Evolutionary conservation across 495 filamentous ascomycete species (phyloP), one percentile per base, ranked within the genome.

Genomic region (Penicillium antarcticum): DNA sequence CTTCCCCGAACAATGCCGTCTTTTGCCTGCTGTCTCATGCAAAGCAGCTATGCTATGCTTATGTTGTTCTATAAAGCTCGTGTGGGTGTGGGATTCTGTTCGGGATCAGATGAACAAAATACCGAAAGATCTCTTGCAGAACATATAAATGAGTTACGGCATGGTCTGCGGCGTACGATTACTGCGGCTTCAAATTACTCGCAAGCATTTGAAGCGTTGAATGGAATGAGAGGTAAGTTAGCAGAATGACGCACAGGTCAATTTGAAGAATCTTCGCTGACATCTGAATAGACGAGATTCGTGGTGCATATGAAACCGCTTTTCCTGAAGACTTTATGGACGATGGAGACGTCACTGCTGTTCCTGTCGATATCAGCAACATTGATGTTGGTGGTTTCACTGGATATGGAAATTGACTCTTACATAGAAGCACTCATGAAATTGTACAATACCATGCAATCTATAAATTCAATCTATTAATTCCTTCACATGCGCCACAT

Each of bases 201-300:
- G 8, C 60, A 70, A 42, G 78, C 81, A 52, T 84, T 79, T 51
- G 81, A 84, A 62, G 81, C 80, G 6, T 64, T 84, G 47, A 74
- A 75, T 48, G 81, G 81, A 14, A 83, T 84, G 81, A 73, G 77
- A 78, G 79, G 81, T 82, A 49, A 78, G 79, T 80, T 82, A 48
- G 61, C 55, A 61, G 19, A 16, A 14, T 10, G 2, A 35, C 11
- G 14, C 13, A 19, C 29, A 26, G 0, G 9, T 24, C 13, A 5
- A n/a, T 21, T 18, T 23, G 13, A 17, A 31, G 38, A 17, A 7
- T 17, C n/a, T 45, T 39, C 3, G 19, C 51, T 57, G 35, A 59
- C 45, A 18, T 24, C 44, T 43, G n/a, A 9, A 13, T 44, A 75
- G 72, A 75, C 45, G 69, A 72, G 59, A 72, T 75, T 29, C 62